Evolutionary conservation across 164 flowering plant genomes (phyloP).

Genomic region (Macadamia integrifolia): DNA sequence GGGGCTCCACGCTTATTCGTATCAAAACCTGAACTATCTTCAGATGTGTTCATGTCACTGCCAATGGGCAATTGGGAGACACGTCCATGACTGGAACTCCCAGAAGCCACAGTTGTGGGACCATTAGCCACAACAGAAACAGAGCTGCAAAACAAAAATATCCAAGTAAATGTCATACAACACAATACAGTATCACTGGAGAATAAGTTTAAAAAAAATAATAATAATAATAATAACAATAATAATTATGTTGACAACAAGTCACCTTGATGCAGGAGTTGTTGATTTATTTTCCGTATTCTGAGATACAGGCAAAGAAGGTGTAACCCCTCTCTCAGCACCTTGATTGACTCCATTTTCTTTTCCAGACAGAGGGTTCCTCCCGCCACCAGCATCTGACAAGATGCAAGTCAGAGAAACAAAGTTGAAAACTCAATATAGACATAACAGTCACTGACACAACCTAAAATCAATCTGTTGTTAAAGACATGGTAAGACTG

Average conservation of each 20-base stretch:
- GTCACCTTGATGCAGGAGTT: conserved; percentile 33
- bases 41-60: conserved; percentile 19
- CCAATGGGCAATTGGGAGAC: conserved; percentile 8
- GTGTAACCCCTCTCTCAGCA: conserved; percentile 31
- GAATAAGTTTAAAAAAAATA: background rate
- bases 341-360: conserved; percentile 45
- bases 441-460: background rate
- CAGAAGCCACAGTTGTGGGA: conserved; percentile 19
- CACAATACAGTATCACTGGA: no score
- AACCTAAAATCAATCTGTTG: no score
- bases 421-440: background rate
- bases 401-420: conserved; percentile 8
- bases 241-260: background rate
- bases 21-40: conserved; percentile 16
- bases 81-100: conserved; percentile 13
- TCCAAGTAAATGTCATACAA: no score
- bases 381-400: conserved; percentile 66
- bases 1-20: conserved; percentile 13
- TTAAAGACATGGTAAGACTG: background rate
- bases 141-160: conserved; percentile 31
- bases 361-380: conserved; percentile 36
- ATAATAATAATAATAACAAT: background rate
- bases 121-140: conserved; percentile 27
- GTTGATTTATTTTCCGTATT: conserved; percentile 41
- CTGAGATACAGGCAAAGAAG: conserved; percentile 26